Base-by-base conservation (phyloP, 805 yeast genomes). In the Tetrapisispora nanseiensis region DNA sequence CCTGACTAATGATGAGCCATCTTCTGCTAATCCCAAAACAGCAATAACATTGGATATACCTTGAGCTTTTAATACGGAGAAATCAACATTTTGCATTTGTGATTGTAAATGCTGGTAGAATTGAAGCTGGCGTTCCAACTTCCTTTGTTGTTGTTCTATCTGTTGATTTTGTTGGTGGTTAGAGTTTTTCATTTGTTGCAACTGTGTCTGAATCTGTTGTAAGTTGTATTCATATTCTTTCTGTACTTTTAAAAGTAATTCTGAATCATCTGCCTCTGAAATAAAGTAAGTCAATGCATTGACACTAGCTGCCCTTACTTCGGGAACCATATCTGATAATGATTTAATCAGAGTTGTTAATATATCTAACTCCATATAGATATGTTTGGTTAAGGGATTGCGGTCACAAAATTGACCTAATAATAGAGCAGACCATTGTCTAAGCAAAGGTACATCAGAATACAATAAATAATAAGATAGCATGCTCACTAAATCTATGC, bases 401-500 rank as follows among this genome's bases (percentile, higher is more conserved):
- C 74, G 74, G 47, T 70, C 70, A 80, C 92, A 82, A 22, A 87
- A 64, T 52, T 85, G 90, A 0, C 92, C 78, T 19, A 87, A 68
- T 32, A 90, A 67, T 31, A 90, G 65, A 12, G 82, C 76, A 49
- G 95, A 80, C 98, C 98, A 92, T 56, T 92, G 97, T 47, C 97
- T 74, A 24, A 92, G 65, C 23, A 86, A 62, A 1, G 97, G 96
- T 44, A 82, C 80, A 44, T 86, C 95, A 2, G 90, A 78, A 10
- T 76, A 71, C 32, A 78, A 78, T 43, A 82, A 69, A 54, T 83
- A 84, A 36, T 67, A 67, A 37, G 82, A 63, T 46, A 95, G 72
- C 31, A 83, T 83, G 31, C 71, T 71, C 13, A 84, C 70, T 15
- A 92, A 69, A 40, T 84, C 94, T 6, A 80, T 69, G 4, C 83